These are phyloP conservation scores for Lentinula boryana DNA, from an alignment of 768 basidiomycete species.

Conservation along the genomic window DNA sequence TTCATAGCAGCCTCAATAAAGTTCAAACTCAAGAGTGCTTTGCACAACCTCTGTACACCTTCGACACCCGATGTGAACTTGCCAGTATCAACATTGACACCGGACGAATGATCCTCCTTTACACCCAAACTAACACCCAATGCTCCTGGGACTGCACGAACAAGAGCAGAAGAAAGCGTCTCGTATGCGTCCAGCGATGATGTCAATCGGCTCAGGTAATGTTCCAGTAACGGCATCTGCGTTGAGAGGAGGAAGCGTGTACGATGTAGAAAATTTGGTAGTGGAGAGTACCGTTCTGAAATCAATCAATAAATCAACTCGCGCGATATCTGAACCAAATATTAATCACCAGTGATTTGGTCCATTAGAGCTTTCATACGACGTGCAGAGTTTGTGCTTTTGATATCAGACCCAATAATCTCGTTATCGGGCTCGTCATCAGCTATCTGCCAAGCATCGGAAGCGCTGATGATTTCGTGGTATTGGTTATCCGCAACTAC, in stretches of 20 bases:
- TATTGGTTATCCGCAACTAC: slow-evolving; percentile 87
- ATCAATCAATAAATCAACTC: neutral
- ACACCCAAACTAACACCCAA: slow-evolving; percentile 55
- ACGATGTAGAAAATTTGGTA: slow-evolving; percentile 73
- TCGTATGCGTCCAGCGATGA: slow-evolving; percentile 93
- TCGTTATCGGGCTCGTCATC: slow-evolving; percentile 48
- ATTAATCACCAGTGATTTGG: slow-evolving; percentile 77
- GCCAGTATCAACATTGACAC: slow-evolving; percentile 46
- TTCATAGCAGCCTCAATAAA: slow-evolving; percentile 69
- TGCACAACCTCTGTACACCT: slow-evolving; percentile 78
- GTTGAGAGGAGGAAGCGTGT: slow-evolving; percentile 79
- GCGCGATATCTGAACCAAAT: neutral
- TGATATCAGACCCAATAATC: slow-evolving; percentile 31
- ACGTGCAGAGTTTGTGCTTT: slow-evolving; percentile 79
- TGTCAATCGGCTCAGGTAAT: slow-evolving; percentile 72
- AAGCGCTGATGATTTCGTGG: slow-evolving; percentile 69
- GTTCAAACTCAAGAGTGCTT: slow-evolving; percentile 77
- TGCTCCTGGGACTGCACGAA: slow-evolving; percentile 90
- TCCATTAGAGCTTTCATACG: slow-evolving; percentile 81
- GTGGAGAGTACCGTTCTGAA: slow-evolving; percentile 83
- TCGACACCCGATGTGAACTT: slow-evolving; percentile 77
- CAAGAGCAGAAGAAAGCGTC: slow-evolving; percentile 78
- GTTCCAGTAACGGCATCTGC: slow-evolving; percentile 79
- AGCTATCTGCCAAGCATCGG: slow-evolving; percentile 82
- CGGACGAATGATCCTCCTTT: slow-evolving; percentile 28